Base-by-base conservation (phyloP, 805 yeast genomes). In the Spathaspora gorwiae region DNA sequence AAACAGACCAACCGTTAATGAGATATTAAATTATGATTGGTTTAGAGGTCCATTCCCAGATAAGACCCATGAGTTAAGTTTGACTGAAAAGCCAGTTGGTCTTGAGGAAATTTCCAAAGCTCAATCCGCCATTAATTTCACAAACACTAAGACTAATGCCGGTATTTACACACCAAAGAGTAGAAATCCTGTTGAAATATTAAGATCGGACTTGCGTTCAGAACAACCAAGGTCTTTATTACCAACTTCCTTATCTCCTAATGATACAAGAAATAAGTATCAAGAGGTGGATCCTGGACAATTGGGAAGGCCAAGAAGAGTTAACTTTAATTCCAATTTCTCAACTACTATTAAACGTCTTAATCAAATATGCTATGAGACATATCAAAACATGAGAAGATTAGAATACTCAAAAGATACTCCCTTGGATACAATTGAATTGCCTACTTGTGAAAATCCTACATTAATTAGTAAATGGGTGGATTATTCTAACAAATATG, bases 401-500 rank as follows among this genome's bases (percentile, higher is more conserved):
- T 60, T 75, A 43, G 75, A 74, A 39, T 62, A 62, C 39, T 61
- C 68, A 38, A 53, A 66, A 46, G 68, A 64, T 19, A 27, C 13
- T 12, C 54, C 56, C 42, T 53, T 62, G 48, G 70, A 64, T 40
- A 55, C 66, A 27, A 51, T 58, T 35, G 73, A 68, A 49, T 64
- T 69, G 39, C 76, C 75, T 34, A 57, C 65, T 7, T 68, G 73
- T 47, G 76, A 74, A 52, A 76, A 79, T 50, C 95, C 90, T 10
- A 78, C 81, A 14, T 79, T 87, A 48, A 81, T 92, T 37, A 86
- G 95, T 49, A 90, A 92, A 62, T 94, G 99, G 99, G 98, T 95
- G 27, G 99, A 94, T 62, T 94, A 92, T 62, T 86, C 97, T 26
- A 90, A 90, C 68, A 89, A 86, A 63, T 95, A 92, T 65, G 99